Percentiles rank a stretch among this genome's conserved stretches.
Evolutionary conservation across 1,139 yeast genomes (phyloP).

Genomic region (Wickerhamomyces sp.): DNA sequence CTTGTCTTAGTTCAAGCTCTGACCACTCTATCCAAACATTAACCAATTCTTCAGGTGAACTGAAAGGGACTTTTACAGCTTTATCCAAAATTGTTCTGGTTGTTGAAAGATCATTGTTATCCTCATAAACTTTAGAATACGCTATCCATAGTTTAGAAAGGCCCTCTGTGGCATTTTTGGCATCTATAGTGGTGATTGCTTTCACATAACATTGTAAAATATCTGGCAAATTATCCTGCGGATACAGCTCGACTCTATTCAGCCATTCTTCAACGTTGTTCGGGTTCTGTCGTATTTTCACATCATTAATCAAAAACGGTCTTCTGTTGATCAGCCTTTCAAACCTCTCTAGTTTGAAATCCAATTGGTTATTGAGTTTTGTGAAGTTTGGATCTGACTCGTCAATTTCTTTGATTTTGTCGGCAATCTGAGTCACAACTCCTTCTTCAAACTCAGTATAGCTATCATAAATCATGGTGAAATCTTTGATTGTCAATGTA

Average conservation of each 20-base stretch:
- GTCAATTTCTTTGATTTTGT: slow-evolving; percentile 22
- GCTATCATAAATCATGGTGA: slow-evolving; percentile 59
- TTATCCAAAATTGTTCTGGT: slow-evolving; percentile 63
- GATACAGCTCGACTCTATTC: slow-evolving; percentile 46
- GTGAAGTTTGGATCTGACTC: slow-evolving; percentile 7
- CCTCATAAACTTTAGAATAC: slow-evolving; percentile 64
- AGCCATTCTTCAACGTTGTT: slow-evolving; percentile 69
- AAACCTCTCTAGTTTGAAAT: slow-evolving; percentile 44
- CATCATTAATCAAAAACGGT: slow-evolving; percentile 57
- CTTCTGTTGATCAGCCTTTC: slow-evolving; percentile 55
- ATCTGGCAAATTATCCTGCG: slow-evolving; percentile 32
- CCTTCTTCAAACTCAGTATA: slow-evolving; percentile 61
- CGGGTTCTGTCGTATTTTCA: slow-evolving; percentile 57
- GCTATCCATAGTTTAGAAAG: slow-evolving; percentile 62
- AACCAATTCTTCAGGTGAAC: slow-evolving; percentile 58
- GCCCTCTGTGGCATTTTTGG: slow-evolving; percentile 42
- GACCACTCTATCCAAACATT: slow-evolving; percentile 72
- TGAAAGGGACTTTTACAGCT: slow-evolving; percentile 69
- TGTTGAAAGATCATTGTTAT: slow-evolving; percentile 48
- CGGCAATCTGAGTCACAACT: slow-evolving; percentile 35
- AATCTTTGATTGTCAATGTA: slow-evolving; percentile 56
- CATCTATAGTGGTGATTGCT: slow-evolving; percentile 67
- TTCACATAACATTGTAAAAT: slow-evolving; percentile 55
- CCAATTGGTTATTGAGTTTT: slow-evolving; percentile 26
- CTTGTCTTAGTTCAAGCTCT: slow-evolving; percentile 52